These are phyloP conservation scores for Myxozyma sirexii DNA, from an alignment of 805 yeast genomes.

Conservation along the genomic window DNA sequence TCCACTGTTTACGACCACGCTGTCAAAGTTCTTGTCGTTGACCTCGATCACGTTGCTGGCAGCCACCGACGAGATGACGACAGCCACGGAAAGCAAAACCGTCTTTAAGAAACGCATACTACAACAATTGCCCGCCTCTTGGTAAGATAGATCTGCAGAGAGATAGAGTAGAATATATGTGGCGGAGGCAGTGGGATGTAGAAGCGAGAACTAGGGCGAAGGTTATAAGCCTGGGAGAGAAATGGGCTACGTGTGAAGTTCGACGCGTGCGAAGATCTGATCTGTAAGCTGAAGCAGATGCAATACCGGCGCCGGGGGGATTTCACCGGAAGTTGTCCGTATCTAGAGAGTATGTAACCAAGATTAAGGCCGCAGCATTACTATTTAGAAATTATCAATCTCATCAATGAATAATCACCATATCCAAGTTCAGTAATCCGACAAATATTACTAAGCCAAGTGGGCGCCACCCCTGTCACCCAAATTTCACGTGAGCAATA, in stretches of 20 bases:
- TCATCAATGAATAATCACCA: no score
- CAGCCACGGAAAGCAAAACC: slow-evolving; percentile 2
- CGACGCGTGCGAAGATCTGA: background rate
- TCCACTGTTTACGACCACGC: slow-evolving; percentile 53
- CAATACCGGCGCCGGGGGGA: no score
- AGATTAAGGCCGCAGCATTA: no score
- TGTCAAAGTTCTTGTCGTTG: slow-evolving; percentile 54
- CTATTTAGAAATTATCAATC: no score
- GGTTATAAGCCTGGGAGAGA: background rate
- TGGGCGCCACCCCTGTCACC: no score
- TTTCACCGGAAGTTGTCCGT: no score
- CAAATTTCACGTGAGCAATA: no score
- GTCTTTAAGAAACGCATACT: slow-evolving; percentile 3
- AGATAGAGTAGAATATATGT: background rate
- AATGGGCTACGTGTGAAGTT: slow-evolving; percentile 2
- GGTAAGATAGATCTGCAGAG: background rate
- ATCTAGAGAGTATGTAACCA: no score
- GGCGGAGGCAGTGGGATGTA: background rate
- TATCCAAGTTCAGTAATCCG: no score
- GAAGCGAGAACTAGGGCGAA: background rate
- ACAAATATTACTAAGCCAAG: no score
- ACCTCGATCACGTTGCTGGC: slow-evolving; percentile 46
- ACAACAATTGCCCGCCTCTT: no score
- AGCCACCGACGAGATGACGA: slow-evolving; percentile 10
- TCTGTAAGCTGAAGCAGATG: background rate